Evolutionary conservation across 1,284 basidiomycete species (phyloP), one percentile per base, ranked within the genome.

Genomic region (Waitea zeae): DNA sequence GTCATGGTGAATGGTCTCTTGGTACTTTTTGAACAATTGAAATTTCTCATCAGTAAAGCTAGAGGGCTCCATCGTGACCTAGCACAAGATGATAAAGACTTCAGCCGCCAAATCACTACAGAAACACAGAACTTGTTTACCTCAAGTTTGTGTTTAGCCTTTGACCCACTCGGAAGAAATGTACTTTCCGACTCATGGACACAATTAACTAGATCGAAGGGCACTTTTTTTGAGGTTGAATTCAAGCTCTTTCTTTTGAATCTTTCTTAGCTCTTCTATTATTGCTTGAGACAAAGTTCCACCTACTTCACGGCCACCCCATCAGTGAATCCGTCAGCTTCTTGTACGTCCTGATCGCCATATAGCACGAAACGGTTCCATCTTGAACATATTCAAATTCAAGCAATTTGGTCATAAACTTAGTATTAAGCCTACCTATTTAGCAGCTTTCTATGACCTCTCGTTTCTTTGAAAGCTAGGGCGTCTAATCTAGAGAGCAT

Each of bases 1-100:
- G 40, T 92, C 88, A 18, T 70, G 56, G 49, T 95, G 89, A 15
- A 93, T 72, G 3, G 72, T 59, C 20, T 53, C 52, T 51, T 95
- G 88, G 50, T 93, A 93, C 36, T 63, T 62, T 45, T 68, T 53
- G 49, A 70, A 95, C 11, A 96, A 63, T 12, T 57, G 58, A 49
- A 71, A 93, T 48, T 90, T 92, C 58, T 93, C 87, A 3, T 63
- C 47, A 0, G 77, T 82, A 42, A 66, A 87, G 11, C 70, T 69
- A 1, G 89, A 72, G 3, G 70, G 74, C 43, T 84, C 81, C 5
- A 92, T 53, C 3, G 59, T 67, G 13, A 79, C 70, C 84, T 89
- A 34, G 28, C 26, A n/a, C n/a, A n/a, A n/a, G n/a, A n/a, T n/a
- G n/a, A n/a, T n/a, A n/a, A n/a, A n/a, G n/a, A n/a, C n/a, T n/a